Evolutionary conservation across 768 basidiomycete species (phyloP), one percentile per base, ranked within the genome.

Genomic region (Tulasnella sp.): DNA sequence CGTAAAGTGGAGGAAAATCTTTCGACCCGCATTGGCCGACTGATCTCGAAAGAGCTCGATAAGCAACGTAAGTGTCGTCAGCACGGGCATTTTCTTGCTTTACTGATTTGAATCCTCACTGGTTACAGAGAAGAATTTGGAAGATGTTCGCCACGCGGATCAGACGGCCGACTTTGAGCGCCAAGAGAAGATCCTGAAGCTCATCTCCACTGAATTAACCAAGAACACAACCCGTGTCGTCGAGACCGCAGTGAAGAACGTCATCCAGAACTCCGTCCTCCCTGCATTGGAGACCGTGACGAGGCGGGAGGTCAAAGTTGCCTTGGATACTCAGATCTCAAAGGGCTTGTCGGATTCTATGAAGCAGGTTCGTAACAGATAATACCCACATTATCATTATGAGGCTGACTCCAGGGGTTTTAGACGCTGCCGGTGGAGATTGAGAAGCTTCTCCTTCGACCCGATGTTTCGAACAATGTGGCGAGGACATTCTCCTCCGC

Each of bases 141-240:
- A 92, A 67, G 89, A 91, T 45, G 82, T 82, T 51, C 84, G 88
- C 62, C 78, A 77, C 24, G 80, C 82, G 60, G 88, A 90, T 64
- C 86, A 88, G 67, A 77, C 81, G 9, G 85, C 85, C 63, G 88
- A 91, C 67, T 88, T 88, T 63, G 76, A 82, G 41, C 81, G 89
- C 13, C 88, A 93, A 71, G 90, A 93, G 73, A 89, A 86, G 70
- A 88, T 92, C 62, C 74, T 92, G 67, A 91, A 91, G 73, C 74
- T 92, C 56, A 90, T 92, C 65, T 91, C 88, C 23, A 86, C 80
- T 1, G 87, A 90, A 70, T 76, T 92, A 52, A 90, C 86, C 8
- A 83, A 86, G 72, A 91, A 91, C 65, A 92, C 89, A 10, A 88
- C 88, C 9, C 80, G 88, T 11, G 86, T 91, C 50, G 90, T 93